phyloP scores from a whole-genome alignment of 768 basidiomycete species.

The Tubosaeta sp. region DNA sequence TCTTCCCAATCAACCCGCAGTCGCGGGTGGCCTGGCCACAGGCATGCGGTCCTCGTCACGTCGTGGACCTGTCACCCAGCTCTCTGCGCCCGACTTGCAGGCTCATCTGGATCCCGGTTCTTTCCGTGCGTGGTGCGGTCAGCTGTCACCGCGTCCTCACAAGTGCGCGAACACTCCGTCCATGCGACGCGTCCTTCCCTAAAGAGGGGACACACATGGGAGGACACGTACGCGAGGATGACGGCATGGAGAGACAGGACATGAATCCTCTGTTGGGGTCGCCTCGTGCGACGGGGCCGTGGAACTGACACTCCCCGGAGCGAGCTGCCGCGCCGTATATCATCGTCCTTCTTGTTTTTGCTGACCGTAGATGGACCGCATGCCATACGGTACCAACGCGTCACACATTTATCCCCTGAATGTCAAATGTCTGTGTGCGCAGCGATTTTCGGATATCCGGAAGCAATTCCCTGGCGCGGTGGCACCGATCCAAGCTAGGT shows the following conservation, averaged over 20 bases:
- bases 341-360: not conserved
- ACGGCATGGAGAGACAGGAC: not conserved
- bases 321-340: not conserved
- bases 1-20: conserved; percentile 7
- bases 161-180: not conserved
- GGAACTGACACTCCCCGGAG: not conserved
- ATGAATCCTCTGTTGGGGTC: not conserved
- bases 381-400: not conserved
- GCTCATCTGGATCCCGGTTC: conserved; percentile 15
- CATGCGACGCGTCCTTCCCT: not conserved
- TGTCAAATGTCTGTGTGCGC: not conserved
- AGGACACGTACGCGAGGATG: not conserved
- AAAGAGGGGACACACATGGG: not conserved
- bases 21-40: conserved; percentile 1
- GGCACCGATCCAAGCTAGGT: not conserved
- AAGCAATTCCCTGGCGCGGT: too few species aligned
- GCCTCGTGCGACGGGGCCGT: not conserved
- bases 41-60: not conserved
- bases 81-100: not conserved
- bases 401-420: not conserved
- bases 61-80: not conserved
- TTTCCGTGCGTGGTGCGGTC: conserved; percentile 4
- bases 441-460: not conserved
- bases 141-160: not conserved
- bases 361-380: not conserved